Base-by-base conservation (phyloP, 208 protist genomes). In the Leishmania amazonensis region DNA sequence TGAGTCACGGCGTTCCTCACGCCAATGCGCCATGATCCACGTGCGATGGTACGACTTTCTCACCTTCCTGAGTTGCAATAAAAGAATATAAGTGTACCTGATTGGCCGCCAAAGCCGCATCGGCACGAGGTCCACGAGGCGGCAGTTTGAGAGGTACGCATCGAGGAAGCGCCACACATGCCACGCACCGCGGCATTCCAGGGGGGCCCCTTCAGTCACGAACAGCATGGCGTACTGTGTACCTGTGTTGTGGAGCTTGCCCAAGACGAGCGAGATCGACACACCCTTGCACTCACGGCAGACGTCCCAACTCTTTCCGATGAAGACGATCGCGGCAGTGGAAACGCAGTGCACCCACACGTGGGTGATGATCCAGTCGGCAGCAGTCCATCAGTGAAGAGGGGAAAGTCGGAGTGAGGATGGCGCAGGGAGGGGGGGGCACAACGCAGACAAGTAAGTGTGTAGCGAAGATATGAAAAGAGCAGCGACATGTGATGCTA, bases 221-320 rank as follows among this genome's bases (percentile, higher is more conserved):
- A 93, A 79, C 51, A 91, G 78, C 0, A 93, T 79, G 47, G 68
- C 85, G 42, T 87, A 89, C 19, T 81, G 87, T 7, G 60, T 68
- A 1, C 78, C 75, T 42, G 83, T 83, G 76, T 91, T 90, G 45
- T 87, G 83, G 71, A 54, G 42, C 42, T 28, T 73, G 28, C 51
- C 42, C 9, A 71, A 60, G 24, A 68, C 68, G 9, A 35, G 11
- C 6, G 49, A 57, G 3, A 28, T 47, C 45, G 45, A n/a, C 11
- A 45, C 11, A 9, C 13, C 19, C 5, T 53, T 8, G 21, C 7
- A 35, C 42, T 35, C 21, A 17, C 42, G 40, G 9, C 19, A 21
- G 38, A 1, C 17, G 13, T 51, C 67, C 45, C 21, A 49, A 72
- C 40, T 35, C 40, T 49, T 49, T 72, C 11, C 13, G 67, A 15